Evolutionary conservation across 371 early-diverging fungal species (phyloP), one percentile per base, ranked within the genome.

Genomic region (Mucor racemosus): DNA sequence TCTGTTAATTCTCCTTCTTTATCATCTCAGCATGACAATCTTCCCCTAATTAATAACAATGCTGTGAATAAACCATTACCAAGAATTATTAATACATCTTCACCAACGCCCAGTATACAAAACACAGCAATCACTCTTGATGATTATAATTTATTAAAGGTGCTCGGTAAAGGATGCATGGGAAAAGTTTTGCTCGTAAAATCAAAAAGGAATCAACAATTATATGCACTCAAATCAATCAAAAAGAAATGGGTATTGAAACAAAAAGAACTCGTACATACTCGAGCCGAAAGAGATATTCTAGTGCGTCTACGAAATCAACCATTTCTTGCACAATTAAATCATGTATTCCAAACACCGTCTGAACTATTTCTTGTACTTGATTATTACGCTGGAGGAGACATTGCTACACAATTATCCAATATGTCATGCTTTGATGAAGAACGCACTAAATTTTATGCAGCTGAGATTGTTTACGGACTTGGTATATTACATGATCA

Each of bases 391-490:
- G 73, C 79, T 11, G 90, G 87, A 35, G 96, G 95, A 0, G 98
- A 97, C 67, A 87, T 97, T 54, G 95, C 94, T 33, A 92, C 89
- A 38, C 94, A 92, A 72, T 76, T 97, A 48, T 84, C 82, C 1
- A 75, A 84, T 31, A 86, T 84, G 56, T 81, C 88, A 7, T 73
- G 75, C n/a, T 95, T 98, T 66, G 71, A 85, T 8, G 87, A 89
- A 64, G 88, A 85, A 36, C 77, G 93, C 38, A 90, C 93, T 6
- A 72, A 88, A 38, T 92, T 95, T 65, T 97, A 97, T 78, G 86
- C 93, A 13, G 91, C 95, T 4, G 98, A 98, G 70, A 88, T 97
- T 15, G 76, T 96, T 6, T 72, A 94, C 11, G 98, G 93, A 0
- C 69, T 99, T 14, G 89, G 89, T 44, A 90, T 91, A 64, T 76